Evolutionary conservation across 2,329 filamentous ascomycete genomes (phyloP).

Genomic region (Alternaria arborescens): DNA sequence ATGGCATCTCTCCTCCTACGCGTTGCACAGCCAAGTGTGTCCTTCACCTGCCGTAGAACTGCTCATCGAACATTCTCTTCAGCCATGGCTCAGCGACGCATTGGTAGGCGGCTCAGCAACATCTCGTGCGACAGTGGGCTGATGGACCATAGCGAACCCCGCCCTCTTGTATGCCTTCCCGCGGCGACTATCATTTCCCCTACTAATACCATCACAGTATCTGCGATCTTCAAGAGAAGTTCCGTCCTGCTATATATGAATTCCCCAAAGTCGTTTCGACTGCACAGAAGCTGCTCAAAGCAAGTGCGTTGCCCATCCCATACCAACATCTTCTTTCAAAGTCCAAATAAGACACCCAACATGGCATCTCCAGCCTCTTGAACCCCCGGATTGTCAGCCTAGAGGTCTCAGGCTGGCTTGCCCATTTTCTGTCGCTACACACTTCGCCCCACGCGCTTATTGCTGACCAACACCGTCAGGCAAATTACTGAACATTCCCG

Average conservation of each 20-base stretch:
- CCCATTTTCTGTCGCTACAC: conserved; percentile 7
- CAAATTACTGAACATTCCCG: conserved; percentile 74
- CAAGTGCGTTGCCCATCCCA: conserved; percentile 46
- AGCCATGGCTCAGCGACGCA: conserved; percentile 42
- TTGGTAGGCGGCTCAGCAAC: conserved; percentile 37
- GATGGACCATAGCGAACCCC: conserved; percentile 47
- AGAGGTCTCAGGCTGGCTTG: neutral
- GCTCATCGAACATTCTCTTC: conserved; percentile 17
- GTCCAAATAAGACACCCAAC: conserved; percentile 1
- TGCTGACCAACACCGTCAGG: conserved; percentile 39
- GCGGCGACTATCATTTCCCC: neutral
- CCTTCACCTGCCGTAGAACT: neutral
- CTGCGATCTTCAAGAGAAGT: conserved; percentile 95
- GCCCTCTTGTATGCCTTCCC: conserved; percentile 50
- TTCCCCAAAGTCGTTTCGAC: conserved; percentile 76
- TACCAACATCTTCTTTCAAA: neutral
- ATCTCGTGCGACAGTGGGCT: conserved; percentile 28
- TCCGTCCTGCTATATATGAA: conserved; percentile 81
- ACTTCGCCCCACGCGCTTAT: neutral
- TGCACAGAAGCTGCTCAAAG: conserved; percentile 62
- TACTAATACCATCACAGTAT: conserved; percentile 65
- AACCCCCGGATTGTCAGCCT: neutral
- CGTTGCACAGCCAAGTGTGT: conserved; percentile 12
- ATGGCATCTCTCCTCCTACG: conserved; percentile 23
- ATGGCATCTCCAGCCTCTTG: neutral